A percentile compares a stretch with the other conserved stretches of the same genome.
Evolutionary conservation across 2,329 filamentous ascomycete genomes (phyloP).

Genomic region (Xylariaceae sp.): DNA sequence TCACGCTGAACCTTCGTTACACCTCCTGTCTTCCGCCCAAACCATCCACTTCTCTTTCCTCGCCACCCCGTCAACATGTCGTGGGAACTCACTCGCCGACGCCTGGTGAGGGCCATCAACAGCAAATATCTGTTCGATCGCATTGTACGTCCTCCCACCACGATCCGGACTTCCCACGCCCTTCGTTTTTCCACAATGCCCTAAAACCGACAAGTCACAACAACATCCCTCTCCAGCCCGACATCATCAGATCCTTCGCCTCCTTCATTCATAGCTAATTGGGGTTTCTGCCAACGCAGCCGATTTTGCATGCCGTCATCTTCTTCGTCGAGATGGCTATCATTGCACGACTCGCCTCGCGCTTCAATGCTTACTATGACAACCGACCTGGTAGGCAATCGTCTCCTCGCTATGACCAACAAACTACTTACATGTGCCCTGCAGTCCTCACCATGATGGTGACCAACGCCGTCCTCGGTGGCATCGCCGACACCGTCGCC

Average conservation of each 20-base stretch:
- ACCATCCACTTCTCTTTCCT: background rate
- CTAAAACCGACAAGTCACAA: background rate
- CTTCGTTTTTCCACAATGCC: conserved; percentile 3
- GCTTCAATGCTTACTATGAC: conserved; percentile 93
- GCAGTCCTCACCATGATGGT: conserved; percentile 95
- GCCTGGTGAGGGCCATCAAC: conserved; percentile 64
- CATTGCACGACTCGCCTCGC: conserved; percentile 74
- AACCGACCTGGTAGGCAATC: conserved; percentile 69
- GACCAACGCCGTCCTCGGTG: conserved; percentile 92
- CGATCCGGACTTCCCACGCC: background rate
- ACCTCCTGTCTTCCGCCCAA: no score
- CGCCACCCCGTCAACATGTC: conserved; percentile 43
- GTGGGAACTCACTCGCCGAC: conserved; percentile 58
- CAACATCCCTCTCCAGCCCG: background rate
- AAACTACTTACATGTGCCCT: conserved; percentile 5
- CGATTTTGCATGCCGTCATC: conserved; percentile 79
- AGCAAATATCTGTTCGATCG: conserved; percentile 71
- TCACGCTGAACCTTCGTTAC: no score
- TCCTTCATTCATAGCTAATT: conserved; percentile 1
- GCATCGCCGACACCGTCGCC: conserved; percentile 93
- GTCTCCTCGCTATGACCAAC: background rate
- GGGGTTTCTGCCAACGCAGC: conserved; percentile 51
- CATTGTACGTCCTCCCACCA: conserved; percentile 55
- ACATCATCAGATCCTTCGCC: conserved; percentile 3
- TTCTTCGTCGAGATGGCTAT: conserved; percentile 87